These are phyloP conservation scores for Immersiella caudata DNA, from an alignment of 495 filamentous ascomycete species.

Conservation along the genomic window DNA sequence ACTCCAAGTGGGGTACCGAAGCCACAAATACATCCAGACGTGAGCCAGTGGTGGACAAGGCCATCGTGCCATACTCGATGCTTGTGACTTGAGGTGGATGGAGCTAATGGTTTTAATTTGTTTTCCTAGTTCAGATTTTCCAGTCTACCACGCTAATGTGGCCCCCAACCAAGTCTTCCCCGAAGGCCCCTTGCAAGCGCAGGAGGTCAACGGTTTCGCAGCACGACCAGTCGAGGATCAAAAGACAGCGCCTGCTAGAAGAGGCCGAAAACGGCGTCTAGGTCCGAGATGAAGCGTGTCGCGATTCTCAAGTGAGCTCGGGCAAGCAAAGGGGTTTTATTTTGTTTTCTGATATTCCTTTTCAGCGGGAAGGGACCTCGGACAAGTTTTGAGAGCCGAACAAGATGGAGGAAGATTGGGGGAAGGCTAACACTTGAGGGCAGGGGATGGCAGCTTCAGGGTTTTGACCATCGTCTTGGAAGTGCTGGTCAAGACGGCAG, in stretches of 20 bases:
- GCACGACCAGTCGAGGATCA: background rate
- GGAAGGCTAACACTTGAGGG: background rate
- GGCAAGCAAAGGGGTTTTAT: background rate
- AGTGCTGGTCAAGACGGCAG: background rate
- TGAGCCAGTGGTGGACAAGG: slow-evolving; percentile 57
- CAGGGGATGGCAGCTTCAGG: background rate
- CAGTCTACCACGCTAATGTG: background rate
- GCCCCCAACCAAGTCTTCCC: background rate
- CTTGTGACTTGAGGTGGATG: slow-evolving; percentile 25
- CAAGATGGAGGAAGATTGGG: background rate
- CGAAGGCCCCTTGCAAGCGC: background rate
- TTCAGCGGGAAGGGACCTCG: background rate
- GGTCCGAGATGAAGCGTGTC: background rate
- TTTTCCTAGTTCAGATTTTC: background rate
- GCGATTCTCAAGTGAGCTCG: background rate
- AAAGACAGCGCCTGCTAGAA: background rate
- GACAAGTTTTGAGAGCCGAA: background rate
- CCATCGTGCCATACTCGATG: slow-evolving; percentile 54
- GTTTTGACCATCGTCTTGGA: background rate
- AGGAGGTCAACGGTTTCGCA: background rate
- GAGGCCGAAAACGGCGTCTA: background rate
- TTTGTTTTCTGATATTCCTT: background rate
- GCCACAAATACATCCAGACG: slow-evolving; percentile 47
- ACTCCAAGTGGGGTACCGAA: slow-evolving; percentile 69
- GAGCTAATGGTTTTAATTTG: slow-evolving; percentile 7